A percentile compares a stretch with the other conserved stretches of the same genome.
Evolutionary conservation across 2,329 filamentous ascomycete genomes (phyloP).

Genomic region (Clonostachys sp.): DNA sequence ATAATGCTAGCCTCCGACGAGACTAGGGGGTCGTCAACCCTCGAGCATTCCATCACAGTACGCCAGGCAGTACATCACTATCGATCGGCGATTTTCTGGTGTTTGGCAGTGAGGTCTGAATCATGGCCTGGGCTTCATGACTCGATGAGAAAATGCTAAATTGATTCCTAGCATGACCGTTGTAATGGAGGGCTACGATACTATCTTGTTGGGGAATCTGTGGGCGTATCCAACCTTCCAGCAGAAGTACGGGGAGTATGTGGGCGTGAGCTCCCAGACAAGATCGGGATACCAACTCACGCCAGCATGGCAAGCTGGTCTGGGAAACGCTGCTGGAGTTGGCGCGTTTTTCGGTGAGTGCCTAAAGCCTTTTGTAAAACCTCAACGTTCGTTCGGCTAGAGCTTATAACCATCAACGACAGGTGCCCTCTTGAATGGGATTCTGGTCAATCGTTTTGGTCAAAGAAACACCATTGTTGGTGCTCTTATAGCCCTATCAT

Average conservation of each 20-base stretch:
- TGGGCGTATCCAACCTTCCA: conserved; percentile 19
- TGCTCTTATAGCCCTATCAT: conserved; percentile 24
- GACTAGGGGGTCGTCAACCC: neutral
- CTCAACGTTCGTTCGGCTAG: no score
- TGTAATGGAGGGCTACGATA: conserved; percentile 21
- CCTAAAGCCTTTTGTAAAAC: no score
- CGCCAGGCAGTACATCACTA: conserved; percentile 8
- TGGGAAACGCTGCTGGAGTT: conserved; percentile 31
- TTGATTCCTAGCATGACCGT: conserved; percentile 16
- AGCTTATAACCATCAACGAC: conserved; percentile 4
- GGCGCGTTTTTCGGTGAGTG: conserved; percentile 35
- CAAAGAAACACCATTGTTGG: conserved; percentile 32
- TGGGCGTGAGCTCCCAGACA: conserved; percentile 11
- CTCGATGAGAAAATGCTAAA: neutral
- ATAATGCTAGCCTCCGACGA: no score
- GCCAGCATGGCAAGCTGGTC: conserved; percentile 39
- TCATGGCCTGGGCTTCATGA: neutral
- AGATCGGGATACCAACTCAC: conserved; percentile 29
- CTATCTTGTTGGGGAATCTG: conserved; percentile 13
- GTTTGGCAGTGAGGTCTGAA: conserved; percentile 1
- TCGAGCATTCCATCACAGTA: conserved; percentile 6
- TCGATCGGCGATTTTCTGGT: conserved; percentile 15
- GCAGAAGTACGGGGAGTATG: conserved; percentile 14
- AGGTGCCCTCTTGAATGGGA: conserved; percentile 29
- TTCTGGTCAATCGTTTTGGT: conserved; percentile 30